Evolutionary conservation across 2,329 filamentous ascomycete genomes (phyloP).

Genomic region (Gnomoniopsis smithogilvyi): DNA sequence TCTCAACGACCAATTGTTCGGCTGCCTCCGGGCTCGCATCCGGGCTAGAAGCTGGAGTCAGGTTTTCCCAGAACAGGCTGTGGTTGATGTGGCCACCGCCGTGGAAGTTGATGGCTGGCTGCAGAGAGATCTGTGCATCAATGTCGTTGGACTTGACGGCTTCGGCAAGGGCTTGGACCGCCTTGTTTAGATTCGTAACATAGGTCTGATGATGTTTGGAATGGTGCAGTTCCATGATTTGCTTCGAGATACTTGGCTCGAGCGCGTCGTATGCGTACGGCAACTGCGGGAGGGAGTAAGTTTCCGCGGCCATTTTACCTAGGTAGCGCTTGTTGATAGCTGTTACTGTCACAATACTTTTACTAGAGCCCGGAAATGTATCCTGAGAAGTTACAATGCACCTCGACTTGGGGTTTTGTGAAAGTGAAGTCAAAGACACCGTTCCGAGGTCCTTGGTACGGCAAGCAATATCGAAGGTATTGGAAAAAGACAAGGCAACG

Average conservation of each 20-base stretch:
- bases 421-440: too few relatives aligned
- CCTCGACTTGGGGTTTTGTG: too few relatives aligned
- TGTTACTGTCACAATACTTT: not conserved
- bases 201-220: constrained; percentile 93
- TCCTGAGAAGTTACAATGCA: not conserved
- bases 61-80: constrained; percentile 67
- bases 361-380: not conserved
- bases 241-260: constrained; percentile 70
- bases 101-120: constrained; percentile 65
- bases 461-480: too few relatives aligned
- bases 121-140: constrained; percentile 57
- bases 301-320: constrained; percentile 27
- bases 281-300: constrained; percentile 28
- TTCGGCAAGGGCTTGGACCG: constrained; percentile 66
- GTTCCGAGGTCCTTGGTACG: too few relatives aligned
- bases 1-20: constrained; percentile 57
- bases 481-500: not conserved
- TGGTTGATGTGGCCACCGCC: constrained; percentile 67
- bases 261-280: constrained; percentile 43
- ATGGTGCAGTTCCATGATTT: constrained; percentile 97
- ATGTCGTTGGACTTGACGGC: constrained; percentile 53
- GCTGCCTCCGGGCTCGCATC: constrained; percentile 55
- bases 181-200: constrained; percentile 83
- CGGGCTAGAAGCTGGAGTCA: constrained; percentile 57
- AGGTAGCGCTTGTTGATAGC: not conserved